Percentiles rank a stretch among this genome's conserved stretches.
phyloP scores from a whole-genome alignment of 2,329 filamentous ascomycete species.

The Alternaria sp. region DNA sequence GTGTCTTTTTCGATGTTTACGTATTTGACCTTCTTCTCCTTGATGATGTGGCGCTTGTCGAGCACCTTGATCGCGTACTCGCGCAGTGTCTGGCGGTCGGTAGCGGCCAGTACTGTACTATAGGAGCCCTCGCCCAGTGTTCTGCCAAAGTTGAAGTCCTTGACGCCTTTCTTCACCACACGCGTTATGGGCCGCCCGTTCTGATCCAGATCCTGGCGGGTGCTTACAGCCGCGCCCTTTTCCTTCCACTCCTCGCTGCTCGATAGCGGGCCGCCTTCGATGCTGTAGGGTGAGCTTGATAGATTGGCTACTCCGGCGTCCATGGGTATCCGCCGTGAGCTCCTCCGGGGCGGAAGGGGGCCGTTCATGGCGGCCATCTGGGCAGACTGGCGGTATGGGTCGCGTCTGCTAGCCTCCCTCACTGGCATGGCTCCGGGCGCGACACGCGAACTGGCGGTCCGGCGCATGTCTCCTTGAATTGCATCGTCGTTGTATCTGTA shows the following conservation, averaged over 20 bases:
- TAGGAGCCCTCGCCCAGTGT: conserved; percentile 96
- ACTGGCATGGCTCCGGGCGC: conserved; percentile 68
- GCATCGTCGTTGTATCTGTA: conserved; percentile 59
- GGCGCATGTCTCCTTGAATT: conserved; percentile 48
- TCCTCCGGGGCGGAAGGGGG: conserved; percentile 75
- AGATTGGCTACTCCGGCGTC: conserved; percentile 47
- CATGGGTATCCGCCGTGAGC: conserved; percentile 74
- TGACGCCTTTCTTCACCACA: conserved; percentile 94
- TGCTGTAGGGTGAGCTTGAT: conserved; percentile 57
- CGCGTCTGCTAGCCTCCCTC: conserved; percentile 73
- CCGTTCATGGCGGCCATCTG: conserved; percentile 66
- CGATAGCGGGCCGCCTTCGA: conserved; percentile 65
- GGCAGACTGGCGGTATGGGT: conserved; percentile 68
- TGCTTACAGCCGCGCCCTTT: conserved; percentile 84
- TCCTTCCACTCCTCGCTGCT: conserved; percentile 97
- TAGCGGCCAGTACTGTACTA: conserved; percentile 92
- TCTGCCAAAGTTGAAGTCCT: conserved; percentile 93
- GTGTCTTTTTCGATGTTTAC: conserved; percentile 99
- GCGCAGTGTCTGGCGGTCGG: conserved; percentile 90
- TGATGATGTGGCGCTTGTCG: conserved; percentile 98
- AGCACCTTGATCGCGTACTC: conserved; percentile 98
- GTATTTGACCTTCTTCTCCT: conserved; percentile 99
- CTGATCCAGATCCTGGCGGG: conserved; percentile 83
- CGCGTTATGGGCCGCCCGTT: conserved; percentile 82
- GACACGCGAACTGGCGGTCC: conserved; percentile 70